Evolutionary conservation across 1,284 basidiomycete genomes (phyloP), one percentile per base, ranked within the genome.

Genomic region (Kalmanozyma brasiliensis): DNA sequence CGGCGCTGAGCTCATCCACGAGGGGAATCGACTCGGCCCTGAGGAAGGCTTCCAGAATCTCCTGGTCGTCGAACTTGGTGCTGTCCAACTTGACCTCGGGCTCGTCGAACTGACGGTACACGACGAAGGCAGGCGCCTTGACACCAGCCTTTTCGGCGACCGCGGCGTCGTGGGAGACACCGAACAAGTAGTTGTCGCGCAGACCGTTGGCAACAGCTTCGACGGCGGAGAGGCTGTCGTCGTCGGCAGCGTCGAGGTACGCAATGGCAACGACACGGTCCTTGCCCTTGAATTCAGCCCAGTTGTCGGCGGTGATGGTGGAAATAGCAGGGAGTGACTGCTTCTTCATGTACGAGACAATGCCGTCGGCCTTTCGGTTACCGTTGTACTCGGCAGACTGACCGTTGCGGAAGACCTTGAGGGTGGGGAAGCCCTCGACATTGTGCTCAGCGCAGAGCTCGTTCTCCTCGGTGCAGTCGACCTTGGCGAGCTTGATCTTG

Each of bases 261-360:
- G 91, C 92, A 74, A 99, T 84, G 43, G 89, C 88, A 56, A 98
- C 96, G 65, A 99, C 86, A 83, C 90, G 92, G 88, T 98, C 96
- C 22, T 92, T 88, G 46, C 86, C 86, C 84, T 89, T 89, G 88
- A 98, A 97, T 68, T 94, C 91, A 49, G 89, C 87, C 81, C 91
- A 88, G 83, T 90, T 91, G 42, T 84, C 87, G 20, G 85, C 84
- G 3, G 89, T 91, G 32, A 99, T 88, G 33, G 88, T 86, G 6
- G 92, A 89, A 44, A 98, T 89, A 36, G 96, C 93, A n/a, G 96
- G 96, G 17, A 98, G 88, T 9, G 92, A 89, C 87, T 98, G 96
- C 94, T 98, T 98, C 86, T 88, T 84, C 96, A 99, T 98, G 87
- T 98, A 98, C 82, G 89, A 90, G 83, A 98, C 86, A 80, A 99